Base-by-base conservation (phyloP, 169 alveolate species). In the Hepatocystis sp. region DNA sequence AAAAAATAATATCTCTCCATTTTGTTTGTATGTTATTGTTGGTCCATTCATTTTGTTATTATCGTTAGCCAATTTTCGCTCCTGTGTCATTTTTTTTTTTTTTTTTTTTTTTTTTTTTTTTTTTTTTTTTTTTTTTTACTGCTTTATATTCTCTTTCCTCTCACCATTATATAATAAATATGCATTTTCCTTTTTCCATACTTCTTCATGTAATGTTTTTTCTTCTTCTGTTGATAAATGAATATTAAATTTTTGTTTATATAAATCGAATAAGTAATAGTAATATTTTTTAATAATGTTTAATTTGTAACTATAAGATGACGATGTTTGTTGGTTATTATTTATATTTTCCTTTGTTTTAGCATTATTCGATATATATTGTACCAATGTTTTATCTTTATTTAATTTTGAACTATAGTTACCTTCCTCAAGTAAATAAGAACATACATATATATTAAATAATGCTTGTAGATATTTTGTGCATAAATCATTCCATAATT, bases 401-500 rank as follows among this genome's bases (percentile, higher is more conserved):
- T n/a, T n/a, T n/a, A n/a, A n/a, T n/a, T n/a, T n/a, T 7, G 47
- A 36, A 32, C 28, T 61, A 53, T n/a, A 81, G 30, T 66, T 51
- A 30, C 32, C 56, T 53, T 61, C 46, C 28, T 36, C 51, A 27
- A 52, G 46, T 21, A 81, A 32, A 42, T 61, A 81, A 1, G 89
- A 81, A 66, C 84, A 81, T 1, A 63, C 89, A 39, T 81, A 81
- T 7, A 63, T 81, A 49, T 81, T 81, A 51, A 81, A 81, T 10
- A 81, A 34, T 4, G 46, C 42, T 30, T 81, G 89, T 15, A 65
- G 27, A 17, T 34, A 46, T 13, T 63, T 25, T 3, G 84, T 49
- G 28, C 67, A 81, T 61, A 61, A n/a, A 23, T 28, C 36, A 40
- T 81, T 61, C 66, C 67, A 49, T 15, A 81, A 3, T 1, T 44